phyloP scores from a whole-genome alignment of 2,329 filamentous ascomycete genomes.

The Tricladium varicosporioides region DNA sequence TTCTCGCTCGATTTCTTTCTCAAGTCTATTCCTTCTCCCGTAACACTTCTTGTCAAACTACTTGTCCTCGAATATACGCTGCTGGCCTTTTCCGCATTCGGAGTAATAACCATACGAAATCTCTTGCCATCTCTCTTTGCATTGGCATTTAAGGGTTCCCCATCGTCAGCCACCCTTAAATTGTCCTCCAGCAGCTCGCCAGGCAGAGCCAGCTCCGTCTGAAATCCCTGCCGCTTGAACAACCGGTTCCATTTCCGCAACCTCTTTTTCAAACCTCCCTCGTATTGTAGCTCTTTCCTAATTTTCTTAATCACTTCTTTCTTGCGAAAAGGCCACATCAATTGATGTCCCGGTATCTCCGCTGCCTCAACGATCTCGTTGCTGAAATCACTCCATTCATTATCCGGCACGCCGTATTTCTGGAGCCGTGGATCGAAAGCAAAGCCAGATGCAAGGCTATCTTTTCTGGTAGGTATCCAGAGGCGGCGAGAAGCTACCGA shows the following conservation, averaged over 20 bases:
- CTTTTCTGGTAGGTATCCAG: slow-evolving; percentile 22
- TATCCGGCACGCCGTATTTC: slow-evolving; percentile 24
- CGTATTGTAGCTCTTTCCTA: slow-evolving; percentile 25
- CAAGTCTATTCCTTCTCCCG: slow-evolving; percentile 10
- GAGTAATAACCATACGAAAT: slow-evolving; percentile 26
- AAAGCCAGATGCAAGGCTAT: slow-evolving; percentile 24
- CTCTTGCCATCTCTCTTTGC: slow-evolving; percentile 20
- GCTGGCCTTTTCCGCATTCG: slow-evolving; percentile 23
- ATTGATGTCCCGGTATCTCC: slow-evolving; percentile 4
- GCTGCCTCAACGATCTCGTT: slow-evolving; percentile 21
- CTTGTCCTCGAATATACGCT: slow-evolving; percentile 23
- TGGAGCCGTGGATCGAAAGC: slow-evolving; percentile 23
- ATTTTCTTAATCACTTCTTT: slow-evolving; percentile 22
- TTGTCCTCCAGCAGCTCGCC: slow-evolving; percentile 7
- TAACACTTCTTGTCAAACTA: slow-evolving; percentile 24
- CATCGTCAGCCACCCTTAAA: slow-evolving; percentile 16
- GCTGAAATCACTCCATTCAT: slow-evolving; percentile 26
- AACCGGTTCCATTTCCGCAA: slow-evolving; percentile 23
- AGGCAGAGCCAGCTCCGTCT: slow-evolving; percentile 23
- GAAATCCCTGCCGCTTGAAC: slow-evolving; percentile 15
- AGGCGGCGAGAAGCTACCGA: slow-evolving; percentile 17
- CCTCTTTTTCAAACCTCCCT: slow-evolving; percentile 17
- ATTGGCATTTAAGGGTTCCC: slow-evolving; percentile 18
- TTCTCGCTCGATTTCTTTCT: too few relatives aligned
- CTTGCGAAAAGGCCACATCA: slow-evolving; percentile 20